Evolutionary conservation across 2,329 filamentous ascomycete species (phyloP), one percentile per base, ranked within the genome.

Genomic region (Neoscytalidium dimidiatum): DNA sequence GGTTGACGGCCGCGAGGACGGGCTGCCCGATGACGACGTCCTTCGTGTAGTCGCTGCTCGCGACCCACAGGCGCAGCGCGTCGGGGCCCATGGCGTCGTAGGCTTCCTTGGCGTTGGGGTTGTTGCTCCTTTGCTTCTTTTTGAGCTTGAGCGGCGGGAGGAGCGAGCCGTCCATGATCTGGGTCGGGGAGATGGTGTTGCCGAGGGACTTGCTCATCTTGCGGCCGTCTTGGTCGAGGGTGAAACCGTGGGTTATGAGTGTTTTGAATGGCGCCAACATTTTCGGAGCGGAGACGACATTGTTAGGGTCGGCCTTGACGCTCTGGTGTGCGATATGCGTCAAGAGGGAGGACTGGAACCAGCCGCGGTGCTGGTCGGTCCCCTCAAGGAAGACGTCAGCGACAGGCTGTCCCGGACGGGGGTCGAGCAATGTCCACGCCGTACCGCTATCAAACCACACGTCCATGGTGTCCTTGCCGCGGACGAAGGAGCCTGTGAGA

Each of bases 361-460:
- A 99, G 31, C 95, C 95, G 43, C 95, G 90, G 77, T 99, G 95
- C 76, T 99, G 95, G 76, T 99, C 95, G 3, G 90, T 92, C 33
- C 95, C 95, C 80, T 99, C 95, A 2, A 98, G 85, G 74, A 96
- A 98, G 26, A 98, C 85, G 75, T 99, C 93, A 0, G 92, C 92
- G 26, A 82, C 67, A 75, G 88, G 69, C 63, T 74, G 68, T 29
- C 76, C 73, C 6, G 66, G 67, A 35, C 66, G 71, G 33, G 70
- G 74, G 8, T 70, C 73, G 28, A 77, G 76, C 3, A 78, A 67
- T 2, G 85, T 90, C 95, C 95, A 99, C 73, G 92, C 97, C 57
- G 91, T 97, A 5, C 95, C 95, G 69, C 95, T 98, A 76, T 99
- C 95, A 71, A 99, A 99, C 95, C 95, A 99, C 9, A 99, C 95